Conservation (phyloP, 108 stramenopile species). For the Nitzschia putrida region DNA sequence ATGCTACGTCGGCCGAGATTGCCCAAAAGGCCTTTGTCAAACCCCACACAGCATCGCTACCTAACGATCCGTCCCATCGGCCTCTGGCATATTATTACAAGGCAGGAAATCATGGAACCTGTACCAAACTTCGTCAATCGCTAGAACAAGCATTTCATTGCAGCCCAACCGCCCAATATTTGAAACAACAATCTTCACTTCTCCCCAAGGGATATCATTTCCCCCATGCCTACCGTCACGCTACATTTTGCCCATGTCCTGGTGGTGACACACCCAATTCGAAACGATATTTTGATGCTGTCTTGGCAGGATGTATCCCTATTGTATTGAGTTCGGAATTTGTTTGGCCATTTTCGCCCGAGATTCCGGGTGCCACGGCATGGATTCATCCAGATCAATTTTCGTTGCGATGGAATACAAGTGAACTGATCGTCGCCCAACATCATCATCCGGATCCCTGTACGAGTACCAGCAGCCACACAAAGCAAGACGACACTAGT, state of each 20-base stretch:
- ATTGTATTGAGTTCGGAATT: constrained; percentile 37
- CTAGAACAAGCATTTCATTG: constrained; percentile 15
- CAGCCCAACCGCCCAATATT: constrained; percentile 4
- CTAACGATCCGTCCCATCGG: constrained; percentile 22
- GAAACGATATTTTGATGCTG: constrained; percentile 62
- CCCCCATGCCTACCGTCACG: constrained; percentile 32
- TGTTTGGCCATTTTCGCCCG: constrained; percentile 36
- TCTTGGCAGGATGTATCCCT: constrained; percentile 54
- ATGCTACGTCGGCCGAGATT: constrained; percentile 15
- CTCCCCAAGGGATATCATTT: constrained; percentile 23
- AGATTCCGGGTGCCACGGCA: constrained; percentile 8
- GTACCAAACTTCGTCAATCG: constrained; percentile 16
- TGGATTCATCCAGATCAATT: constrained; percentile 3
- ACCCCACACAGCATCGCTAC: neutral
- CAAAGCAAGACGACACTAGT: neutral
- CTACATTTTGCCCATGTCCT: constrained; percentile 55
- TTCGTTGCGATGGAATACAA: constrained; percentile 21
- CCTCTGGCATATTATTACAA: constrained; percentile 26
- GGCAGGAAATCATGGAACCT: constrained; percentile 36
- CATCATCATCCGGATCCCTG: neutral
- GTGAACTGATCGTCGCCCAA: constrained; percentile 1
- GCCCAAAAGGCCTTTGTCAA: constrained; percentile 2
- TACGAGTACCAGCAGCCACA: neutral
- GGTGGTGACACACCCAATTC: constrained; percentile 63
- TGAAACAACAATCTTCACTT: neutral